Conservation (phyloP, 2,329 filamentous ascomycete genomes). For the Colletotrichum sp. region DNA sequence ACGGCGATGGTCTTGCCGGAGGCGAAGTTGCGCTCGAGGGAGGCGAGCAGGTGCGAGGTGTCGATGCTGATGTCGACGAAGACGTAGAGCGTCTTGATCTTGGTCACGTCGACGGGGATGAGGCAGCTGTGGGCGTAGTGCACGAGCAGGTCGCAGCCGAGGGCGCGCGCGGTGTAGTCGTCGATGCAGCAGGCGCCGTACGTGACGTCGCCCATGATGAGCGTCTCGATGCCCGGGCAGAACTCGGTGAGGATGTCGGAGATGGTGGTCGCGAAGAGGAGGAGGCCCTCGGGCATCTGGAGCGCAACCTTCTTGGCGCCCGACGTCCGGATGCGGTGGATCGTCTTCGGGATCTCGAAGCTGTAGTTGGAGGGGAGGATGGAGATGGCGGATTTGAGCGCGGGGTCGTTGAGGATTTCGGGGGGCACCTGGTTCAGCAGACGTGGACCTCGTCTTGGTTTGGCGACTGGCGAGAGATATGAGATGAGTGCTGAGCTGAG, state of each 20-base stretch:
- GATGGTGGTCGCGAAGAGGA: constrained; percentile 96
- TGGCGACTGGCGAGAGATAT: constrained; percentile 59
- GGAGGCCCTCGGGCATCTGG: constrained; percentile 95
- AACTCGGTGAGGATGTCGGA: constrained; percentile 96
- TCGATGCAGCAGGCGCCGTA: constrained; percentile 99
- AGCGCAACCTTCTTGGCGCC: constrained; percentile 84
- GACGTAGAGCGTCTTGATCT: constrained; percentile 96
- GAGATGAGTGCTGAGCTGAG: neutral
- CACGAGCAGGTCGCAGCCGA: constrained; percentile 92
- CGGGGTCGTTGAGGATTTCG: constrained; percentile 83
- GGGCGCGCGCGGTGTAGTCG: constrained; percentile 92
- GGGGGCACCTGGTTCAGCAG: constrained; percentile 90
- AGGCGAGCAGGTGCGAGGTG: constrained; percentile 82
- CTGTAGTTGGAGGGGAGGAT: constrained; percentile 95
- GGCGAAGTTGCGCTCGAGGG: constrained; percentile 86
- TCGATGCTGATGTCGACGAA: constrained; percentile 99
- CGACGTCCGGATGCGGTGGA: constrained; percentile 86
- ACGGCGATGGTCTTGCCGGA: constrained; percentile 87
- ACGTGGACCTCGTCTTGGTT: constrained; percentile 74
- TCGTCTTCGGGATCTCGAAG: constrained; percentile 98
- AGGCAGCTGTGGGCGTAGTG: constrained; percentile 98
- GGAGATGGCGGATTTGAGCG: constrained; percentile 85
- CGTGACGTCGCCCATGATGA: constrained; percentile 99
- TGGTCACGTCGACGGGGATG: constrained; percentile 94
- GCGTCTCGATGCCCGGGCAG: constrained; percentile 86